Evolutionary conservation across 1,284 basidiomycete genomes (phyloP).

Genomic region (Wallemia hederae): DNA sequence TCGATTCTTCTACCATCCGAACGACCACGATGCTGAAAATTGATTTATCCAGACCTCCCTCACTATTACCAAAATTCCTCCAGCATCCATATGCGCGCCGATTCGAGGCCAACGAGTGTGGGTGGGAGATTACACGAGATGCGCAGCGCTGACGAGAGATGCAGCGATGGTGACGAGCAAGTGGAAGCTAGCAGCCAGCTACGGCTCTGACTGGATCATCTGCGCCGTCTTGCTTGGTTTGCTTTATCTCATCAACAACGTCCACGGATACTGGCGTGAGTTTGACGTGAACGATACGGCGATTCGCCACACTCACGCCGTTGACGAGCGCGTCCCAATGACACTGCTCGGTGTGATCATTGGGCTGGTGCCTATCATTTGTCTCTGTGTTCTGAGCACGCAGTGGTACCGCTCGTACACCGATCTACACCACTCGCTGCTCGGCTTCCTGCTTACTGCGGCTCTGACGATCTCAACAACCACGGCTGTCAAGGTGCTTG

Average conservation of each 20-base stretch:
- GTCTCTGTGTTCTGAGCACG: background rate
- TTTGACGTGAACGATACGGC: background rate
- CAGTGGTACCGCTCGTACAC: background rate
- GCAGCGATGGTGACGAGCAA: background rate
- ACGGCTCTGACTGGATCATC: background rate
- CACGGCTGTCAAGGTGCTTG: background rate
- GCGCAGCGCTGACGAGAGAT: background rate
- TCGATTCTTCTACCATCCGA: background rate
- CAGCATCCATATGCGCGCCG: background rate
- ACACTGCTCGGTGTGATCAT: background rate
- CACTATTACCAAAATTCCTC: background rate
- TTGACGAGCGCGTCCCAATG: background rate
- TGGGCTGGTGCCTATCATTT: background rate
- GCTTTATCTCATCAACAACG: background rate
- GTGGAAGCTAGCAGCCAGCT: background rate
- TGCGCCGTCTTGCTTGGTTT: background rate
- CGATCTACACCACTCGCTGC: background rate
- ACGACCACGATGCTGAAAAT: background rate
- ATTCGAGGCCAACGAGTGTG: background rate
- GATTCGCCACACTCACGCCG: background rate
- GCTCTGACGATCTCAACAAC: background rate
- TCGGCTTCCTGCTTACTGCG: background rate
- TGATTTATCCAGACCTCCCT: background rate
- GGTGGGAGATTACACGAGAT: background rate
- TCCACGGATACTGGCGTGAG: background rate